Evolutionary conservation across 1,284 basidiomycete species (phyloP), one percentile per base, ranked within the genome.

Genomic region (Afroboletus lepidellus): DNA sequence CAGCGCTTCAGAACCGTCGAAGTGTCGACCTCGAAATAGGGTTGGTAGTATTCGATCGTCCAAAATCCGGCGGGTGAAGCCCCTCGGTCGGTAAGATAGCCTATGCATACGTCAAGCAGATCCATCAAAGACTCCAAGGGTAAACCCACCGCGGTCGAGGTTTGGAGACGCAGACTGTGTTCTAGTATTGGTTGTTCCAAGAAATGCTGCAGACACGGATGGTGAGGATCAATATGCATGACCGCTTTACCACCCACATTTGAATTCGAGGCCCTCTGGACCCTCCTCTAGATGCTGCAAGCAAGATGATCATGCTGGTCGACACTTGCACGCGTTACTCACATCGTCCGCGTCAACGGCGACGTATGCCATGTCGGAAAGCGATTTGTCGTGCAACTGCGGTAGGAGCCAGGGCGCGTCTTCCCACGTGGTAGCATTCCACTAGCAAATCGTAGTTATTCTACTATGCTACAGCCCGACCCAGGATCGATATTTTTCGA

Each of bases 21-120:
- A 0, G 90, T 92, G 69, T 91, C 89, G 20, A 92, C 79, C 53
- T 92, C 89, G 58, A 92, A 92, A 69, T 89, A 89, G 6, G 79
- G 75, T 59, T 90, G 88, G 63, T 90, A 91, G 65, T 88, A 88
- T 53, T 91, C 88, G 29, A 90, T 62, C 24, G 79, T 81, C 88
- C 87, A 91, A 70, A 90, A 89, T 1, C 80, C 79, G 4, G 76
- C 69, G 9, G 73, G 57, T 12, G 69, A 66, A 39, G 63, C 69
- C n/a, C 69, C 71, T 53, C 71, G 75, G 63, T 77, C 81, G 61
- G 78, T 64, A 25, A 80, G 66, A 59, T 84, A 83, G 27, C 80
- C 83, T 84, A 58, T 27, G 21, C 15, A 48, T 15, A 11, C 15
- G 51, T 54, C 24, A 55, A 29, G 42, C 24, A 25, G 32, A 36